A percentile compares a stretch with the other conserved stretches of the same genome.
These are phyloP conservation scores for Cystobasidium onofrii DNA, from an alignment of 768 basidiomycete genomes.

Conservation along the genomic window DNA sequence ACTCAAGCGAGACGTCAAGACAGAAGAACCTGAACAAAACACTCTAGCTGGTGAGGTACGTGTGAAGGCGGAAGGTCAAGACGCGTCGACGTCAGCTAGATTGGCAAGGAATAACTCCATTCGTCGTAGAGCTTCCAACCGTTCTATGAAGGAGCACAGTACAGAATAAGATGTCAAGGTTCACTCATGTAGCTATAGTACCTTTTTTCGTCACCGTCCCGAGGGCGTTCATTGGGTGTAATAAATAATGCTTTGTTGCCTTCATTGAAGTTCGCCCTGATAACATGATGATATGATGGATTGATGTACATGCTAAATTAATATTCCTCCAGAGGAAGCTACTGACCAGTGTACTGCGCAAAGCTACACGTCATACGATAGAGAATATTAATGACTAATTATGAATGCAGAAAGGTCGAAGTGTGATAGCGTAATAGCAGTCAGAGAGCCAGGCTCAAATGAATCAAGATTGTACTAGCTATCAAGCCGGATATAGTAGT, in stretches of 20 bases:
- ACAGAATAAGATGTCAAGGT: background rate
- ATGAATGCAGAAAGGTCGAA: background rate
- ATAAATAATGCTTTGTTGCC: background rate
- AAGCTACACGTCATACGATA: too few species aligned
- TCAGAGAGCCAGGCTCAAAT: background rate
- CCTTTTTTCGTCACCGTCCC: background rate
- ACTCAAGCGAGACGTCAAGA: background rate
- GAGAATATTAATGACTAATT: too few species aligned
- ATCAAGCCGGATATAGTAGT: background rate
- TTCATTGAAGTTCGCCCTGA: background rate
- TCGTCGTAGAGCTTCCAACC: background rate
- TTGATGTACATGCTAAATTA: too few species aligned
- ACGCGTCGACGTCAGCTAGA: background rate
- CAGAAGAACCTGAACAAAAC: background rate
- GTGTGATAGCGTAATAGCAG: too few species aligned
- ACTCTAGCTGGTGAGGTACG: background rate
- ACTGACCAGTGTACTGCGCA: too few species aligned
- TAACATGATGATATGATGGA: too few species aligned
- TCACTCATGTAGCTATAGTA: background rate
- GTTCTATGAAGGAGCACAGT: background rate
- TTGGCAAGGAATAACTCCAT: background rate
- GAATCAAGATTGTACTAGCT: background rate
- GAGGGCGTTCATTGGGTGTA: background rate
- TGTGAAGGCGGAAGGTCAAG: background rate
- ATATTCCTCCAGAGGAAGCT: too few species aligned